Evolutionary conservation across 352 stramenopile genomes (phyloP), one percentile per base, ranked within the genome.

Genomic region (Nannochloropsis limnetica): DNA sequence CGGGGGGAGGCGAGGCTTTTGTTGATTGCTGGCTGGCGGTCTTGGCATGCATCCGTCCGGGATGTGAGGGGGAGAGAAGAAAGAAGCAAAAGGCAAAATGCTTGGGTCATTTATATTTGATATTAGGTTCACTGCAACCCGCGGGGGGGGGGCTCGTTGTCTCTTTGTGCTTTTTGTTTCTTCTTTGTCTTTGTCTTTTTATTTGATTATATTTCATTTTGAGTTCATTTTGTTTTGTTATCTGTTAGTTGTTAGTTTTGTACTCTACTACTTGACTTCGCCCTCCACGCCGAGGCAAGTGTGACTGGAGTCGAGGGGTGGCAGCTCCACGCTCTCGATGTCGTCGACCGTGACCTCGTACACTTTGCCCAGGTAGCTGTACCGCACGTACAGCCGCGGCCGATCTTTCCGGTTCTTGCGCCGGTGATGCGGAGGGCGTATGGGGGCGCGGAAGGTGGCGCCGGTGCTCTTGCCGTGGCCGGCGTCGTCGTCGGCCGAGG

Each of bases 301-400:
- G 82, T 84, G 79, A 32, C 67, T 79, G 9, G 82, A 37, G n/a
- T 61, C 79, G 5, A 80, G 68, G 0, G 82, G 81, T 0, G 82
- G 82, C 9, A 84, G 44, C 3, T 45, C 5, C 23, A 84, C 68
- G 45, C 79, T 61, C 15, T 80, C 28, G 5, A 20, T 37, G n/a
- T 84, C 80, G 9, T 84, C 61, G 6, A 84, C 81, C 2, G 29
- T 84, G n/a, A 84, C 74, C 45, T 85, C 83, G 44, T 84, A 85
- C 9, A 80, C 80, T 45, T 81, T 81, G 69, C 83, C 83, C 43
- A 79, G 80, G 81, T 84, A 79, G 27, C 44, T 25, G 80, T 85
- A 85, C 15, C 83, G 79, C 9, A 85, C 43, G 22, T 84, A 84
- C 27, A 82, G 32, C 23, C 68, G 44, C 25, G 68, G n/a, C 68